Conservation (phyloP, 31 red algal genomes). For the Bonnemaisonia californica region DNA sequence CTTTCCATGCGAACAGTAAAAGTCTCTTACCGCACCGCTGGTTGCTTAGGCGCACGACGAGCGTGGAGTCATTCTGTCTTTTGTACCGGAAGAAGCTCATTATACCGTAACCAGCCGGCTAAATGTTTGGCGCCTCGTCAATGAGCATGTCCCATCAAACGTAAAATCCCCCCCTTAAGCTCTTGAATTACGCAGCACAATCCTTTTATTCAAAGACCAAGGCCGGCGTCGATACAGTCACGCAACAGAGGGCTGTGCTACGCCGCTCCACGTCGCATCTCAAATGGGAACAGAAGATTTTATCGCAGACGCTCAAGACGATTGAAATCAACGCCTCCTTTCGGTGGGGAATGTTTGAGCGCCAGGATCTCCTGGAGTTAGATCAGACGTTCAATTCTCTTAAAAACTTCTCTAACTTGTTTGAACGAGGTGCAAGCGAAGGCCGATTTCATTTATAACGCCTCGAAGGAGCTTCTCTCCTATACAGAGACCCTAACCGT, state of each 20-base stretch:
- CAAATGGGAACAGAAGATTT: constrained; percentile 19
- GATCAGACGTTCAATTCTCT: background rate
- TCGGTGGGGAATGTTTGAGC: background rate
- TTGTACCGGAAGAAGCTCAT: background rate
- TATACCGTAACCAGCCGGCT: background rate
- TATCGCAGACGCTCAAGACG: constrained; percentile 2
- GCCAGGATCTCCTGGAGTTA: background rate
- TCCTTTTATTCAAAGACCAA: constrained; percentile 22
- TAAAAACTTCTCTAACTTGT: background rate
- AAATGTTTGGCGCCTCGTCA: background rate
- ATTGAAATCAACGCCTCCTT: constrained; percentile 1
- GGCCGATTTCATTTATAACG: background rate
- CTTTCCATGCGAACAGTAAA: background rate
- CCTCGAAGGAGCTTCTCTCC: background rate
- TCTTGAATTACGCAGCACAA: constrained; percentile 6
- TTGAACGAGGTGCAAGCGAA: constrained; percentile 1
- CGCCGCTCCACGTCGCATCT: background rate
- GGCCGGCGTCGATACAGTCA: constrained; percentile 9
- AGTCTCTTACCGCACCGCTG: background rate
- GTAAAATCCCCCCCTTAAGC: constrained; percentile 1
- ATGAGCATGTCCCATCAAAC: background rate
- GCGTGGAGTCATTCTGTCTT: background rate
- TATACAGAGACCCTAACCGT: background rate
- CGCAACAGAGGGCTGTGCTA: constrained; percentile 1
- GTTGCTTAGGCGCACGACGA: background rate